These are phyloP conservation scores for Capronia coronata DNA, from an alignment of 2,329 filamentous ascomycete species.

Conservation along the genomic window DNA sequence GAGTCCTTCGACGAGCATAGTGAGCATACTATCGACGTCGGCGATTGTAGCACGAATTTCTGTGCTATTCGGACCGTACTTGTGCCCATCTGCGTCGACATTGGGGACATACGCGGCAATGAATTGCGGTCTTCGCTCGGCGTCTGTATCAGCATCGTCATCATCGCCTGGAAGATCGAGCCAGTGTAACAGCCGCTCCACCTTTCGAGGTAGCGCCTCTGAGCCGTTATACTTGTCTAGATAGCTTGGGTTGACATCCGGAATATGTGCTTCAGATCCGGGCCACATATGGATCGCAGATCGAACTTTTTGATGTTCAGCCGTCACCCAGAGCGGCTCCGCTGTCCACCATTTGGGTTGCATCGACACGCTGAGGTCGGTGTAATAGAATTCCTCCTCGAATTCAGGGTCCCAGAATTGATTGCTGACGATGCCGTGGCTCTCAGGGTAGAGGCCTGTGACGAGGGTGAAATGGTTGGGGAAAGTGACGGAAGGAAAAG, in stretches of 20 bases:
- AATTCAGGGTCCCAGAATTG: slow-evolving; percentile 83
- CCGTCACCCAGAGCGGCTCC: slow-evolving; percentile 89
- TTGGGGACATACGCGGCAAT: slow-evolving; percentile 94
- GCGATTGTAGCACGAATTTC: slow-evolving; percentile 74
- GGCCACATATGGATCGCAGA: slow-evolving; percentile 98
- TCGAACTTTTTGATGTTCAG: slow-evolving; percentile 70
- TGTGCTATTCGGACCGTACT: slow-evolving; percentile 88
- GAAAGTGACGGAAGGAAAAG: slow-evolving; percentile 94
- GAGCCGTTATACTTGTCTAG: slow-evolving; percentile 78
- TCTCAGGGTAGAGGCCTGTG: slow-evolving; percentile 86
- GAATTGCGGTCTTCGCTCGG: slow-evolving; percentile 68
- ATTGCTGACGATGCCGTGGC: slow-evolving; percentile 88
- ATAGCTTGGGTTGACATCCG: slow-evolving; percentile 66
- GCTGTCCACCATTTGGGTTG: slow-evolving; percentile 91
- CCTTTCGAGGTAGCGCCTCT: slow-evolving; percentile 68
- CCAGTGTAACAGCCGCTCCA: slow-evolving; percentile 69
- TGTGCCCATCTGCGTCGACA: slow-evolving; percentile 80
- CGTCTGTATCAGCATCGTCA: slow-evolving; percentile 42
- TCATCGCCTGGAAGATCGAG: slow-evolving; percentile 74
- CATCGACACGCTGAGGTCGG: slow-evolving; percentile 51
- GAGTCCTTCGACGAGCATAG: slow-evolving; percentile 66
- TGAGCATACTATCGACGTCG: slow-evolving; percentile 77
- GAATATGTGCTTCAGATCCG: slow-evolving; percentile 81
- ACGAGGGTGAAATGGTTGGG: slow-evolving; percentile 93
- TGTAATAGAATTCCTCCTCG: slow-evolving; percentile 75